Evolutionary conservation across 1,139 yeast species (phyloP).

Genomic region (Candida albicans): DNA sequence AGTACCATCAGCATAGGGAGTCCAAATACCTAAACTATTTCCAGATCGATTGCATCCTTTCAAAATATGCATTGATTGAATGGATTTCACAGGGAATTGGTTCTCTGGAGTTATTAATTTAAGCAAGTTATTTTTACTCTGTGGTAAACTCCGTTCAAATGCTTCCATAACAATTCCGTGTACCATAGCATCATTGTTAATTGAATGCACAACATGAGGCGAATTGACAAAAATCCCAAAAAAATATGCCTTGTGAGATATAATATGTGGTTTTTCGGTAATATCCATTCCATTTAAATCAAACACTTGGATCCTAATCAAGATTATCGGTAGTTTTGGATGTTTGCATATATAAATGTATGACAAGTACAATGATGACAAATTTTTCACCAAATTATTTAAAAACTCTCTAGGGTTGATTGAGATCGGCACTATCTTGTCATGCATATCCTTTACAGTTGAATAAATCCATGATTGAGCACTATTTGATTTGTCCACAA

Average conservation of each 20-base stretch:
- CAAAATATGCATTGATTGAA: conserved; percentile 54
- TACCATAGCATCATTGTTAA: conserved; percentile 42
- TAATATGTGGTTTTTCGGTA: conserved; percentile 38
- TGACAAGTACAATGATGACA: conserved; percentile 51
- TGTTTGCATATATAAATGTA: conserved; percentile 70
- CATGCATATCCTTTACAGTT: conserved; percentile 45
- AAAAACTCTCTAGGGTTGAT: conserved; percentile 49
- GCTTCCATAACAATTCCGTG: conserved; percentile 59
- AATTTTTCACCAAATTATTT: conserved; percentile 44
- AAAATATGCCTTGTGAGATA: conserved; percentile 61
- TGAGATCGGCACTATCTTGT: conserved; percentile 33
- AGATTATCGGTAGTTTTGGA: conserved; percentile 57
- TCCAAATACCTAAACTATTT: conserved; percentile 66
- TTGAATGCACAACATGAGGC: conserved; percentile 63
- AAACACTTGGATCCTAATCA: conserved; percentile 68
- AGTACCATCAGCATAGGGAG: conserved; percentile 63
- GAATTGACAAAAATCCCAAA: conserved; percentile 68
- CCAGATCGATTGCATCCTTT: conserved; percentile 66
- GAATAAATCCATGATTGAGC: conserved; percentile 61
- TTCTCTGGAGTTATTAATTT: conserved; percentile 24
- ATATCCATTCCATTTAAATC: conserved; percentile 35
- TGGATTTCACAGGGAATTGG: conserved; percentile 52
- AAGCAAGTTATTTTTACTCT: conserved; percentile 28
- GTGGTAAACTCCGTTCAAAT: conserved; percentile 54
- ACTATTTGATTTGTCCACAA: conserved; percentile 45